phyloP scores from a whole-genome alignment of 805 yeast genomes.

The Clavispora carvajalis region DNA sequence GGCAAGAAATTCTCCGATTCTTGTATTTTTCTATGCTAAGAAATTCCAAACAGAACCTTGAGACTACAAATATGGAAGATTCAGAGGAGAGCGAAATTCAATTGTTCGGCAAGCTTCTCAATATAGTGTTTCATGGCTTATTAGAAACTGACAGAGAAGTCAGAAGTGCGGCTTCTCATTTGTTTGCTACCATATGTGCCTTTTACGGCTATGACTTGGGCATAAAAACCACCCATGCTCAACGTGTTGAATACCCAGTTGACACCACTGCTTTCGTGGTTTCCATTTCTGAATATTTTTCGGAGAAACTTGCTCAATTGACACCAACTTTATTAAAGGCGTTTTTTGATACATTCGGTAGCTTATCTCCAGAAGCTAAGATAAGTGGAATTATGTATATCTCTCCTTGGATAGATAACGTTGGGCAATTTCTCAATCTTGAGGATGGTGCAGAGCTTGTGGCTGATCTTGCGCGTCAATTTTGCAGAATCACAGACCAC shows the following conservation, averaged over 20 bases:
- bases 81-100: constrained; percentile 31
- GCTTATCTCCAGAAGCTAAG: constrained; percentile 28
- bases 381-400: constrained; percentile 46
- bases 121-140: constrained; percentile 64
- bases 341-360: constrained; percentile 38
- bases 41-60: constrained; percentile 32
- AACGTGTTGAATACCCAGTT: constrained; percentile 62
- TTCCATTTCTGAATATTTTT: constrained; percentile 51
- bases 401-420: constrained; percentile 71
- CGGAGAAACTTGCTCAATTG: constrained; percentile 51
- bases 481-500: constrained; percentile 52
- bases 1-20: constrained; percentile 62
- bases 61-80: constrained; percentile 41
- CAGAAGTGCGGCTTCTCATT: constrained; percentile 55
- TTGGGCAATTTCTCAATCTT: constrained; percentile 57
- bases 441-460: constrained; percentile 57
- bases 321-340: constrained; percentile 59
- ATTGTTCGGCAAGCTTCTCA: constrained; percentile 56
- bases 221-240: constrained; percentile 47
- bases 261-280: constrained; percentile 60
- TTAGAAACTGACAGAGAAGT: constrained; percentile 55
- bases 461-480: constrained; percentile 54
- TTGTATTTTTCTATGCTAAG: constrained; percentile 60
- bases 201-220: constrained; percentile 60
- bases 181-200: constrained; percentile 57